phyloP scores from a whole-genome alignment of 2,329 filamentous ascomycete genomes.

The Sporothrix dimorphospora region DNA sequence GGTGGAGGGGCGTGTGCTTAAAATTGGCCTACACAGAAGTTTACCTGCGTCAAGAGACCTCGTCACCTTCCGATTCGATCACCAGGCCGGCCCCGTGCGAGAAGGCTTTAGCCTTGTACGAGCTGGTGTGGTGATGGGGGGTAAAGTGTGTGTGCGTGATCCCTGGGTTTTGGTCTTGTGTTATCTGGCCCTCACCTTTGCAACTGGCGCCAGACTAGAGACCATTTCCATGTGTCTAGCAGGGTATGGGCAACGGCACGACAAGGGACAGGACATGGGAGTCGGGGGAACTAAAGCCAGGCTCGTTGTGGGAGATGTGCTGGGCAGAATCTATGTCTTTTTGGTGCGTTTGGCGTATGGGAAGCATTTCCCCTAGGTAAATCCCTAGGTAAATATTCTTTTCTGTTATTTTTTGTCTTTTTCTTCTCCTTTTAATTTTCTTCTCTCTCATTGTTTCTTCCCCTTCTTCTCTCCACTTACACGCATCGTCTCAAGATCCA shows the following conservation, averaged over 20 bases:
- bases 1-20: background rate
- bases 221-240: background rate
- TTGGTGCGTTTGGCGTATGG: background rate
- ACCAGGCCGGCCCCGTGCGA: slow-evolving; percentile 9
- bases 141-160: background rate
- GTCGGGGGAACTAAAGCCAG: background rate
- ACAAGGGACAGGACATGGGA: background rate
- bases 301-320: background rate
- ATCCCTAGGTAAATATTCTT: background rate
- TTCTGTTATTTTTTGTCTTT: background rate
- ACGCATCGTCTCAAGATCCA: background rate
- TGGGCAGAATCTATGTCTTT: background rate
- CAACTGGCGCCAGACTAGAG: background rate
- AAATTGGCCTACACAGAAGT: background rate
- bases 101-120: background rate
- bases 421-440: background rate
- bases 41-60: background rate
- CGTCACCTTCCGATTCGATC: slow-evolving; percentile 7
- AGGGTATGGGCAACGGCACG: background rate
- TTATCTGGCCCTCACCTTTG: background rate
- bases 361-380: background rate
- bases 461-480: background rate
- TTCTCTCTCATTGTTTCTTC: background rate
- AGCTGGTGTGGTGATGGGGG: background rate
- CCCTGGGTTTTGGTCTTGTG: background rate